These are phyloP conservation scores for Backusella mclennaniae DNA, from an alignment of 192 early-diverging fungal genomes.

Conservation along the genomic window DNA sequence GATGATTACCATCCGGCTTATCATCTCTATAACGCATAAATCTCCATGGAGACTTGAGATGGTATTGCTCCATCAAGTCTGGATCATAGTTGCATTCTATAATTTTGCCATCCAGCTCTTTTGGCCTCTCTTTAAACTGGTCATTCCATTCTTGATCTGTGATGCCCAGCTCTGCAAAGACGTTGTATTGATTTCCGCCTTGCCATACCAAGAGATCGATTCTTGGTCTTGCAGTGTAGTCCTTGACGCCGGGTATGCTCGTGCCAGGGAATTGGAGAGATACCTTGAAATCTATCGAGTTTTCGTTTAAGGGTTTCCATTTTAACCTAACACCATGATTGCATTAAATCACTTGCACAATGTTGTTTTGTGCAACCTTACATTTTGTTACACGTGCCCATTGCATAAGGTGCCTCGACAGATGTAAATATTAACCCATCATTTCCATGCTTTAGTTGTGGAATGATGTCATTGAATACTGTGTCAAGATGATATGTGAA, in stretches of 20 bases:
- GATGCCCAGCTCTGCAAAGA: constrained; percentile 55
- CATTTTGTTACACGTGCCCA: constrained; percentile 70
- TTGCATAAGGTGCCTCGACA: constrained; percentile 54
- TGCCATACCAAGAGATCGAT: constrained; percentile 55
- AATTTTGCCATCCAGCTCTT: constrained; percentile 51
- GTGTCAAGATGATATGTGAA: constrained; percentile 60
- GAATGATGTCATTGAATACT: constrained; percentile 58
- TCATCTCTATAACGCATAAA: constrained; percentile 82
- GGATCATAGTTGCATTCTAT: constrained; percentile 66
- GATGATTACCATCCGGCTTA: constrained; percentile 73
- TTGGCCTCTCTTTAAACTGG: constrained; percentile 34
- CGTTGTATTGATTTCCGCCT: constrained; percentile 35
- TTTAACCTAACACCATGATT: constrained; percentile 59
- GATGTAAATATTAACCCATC: constrained; percentile 82
- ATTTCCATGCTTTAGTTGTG: constrained; percentile 60
- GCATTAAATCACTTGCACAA: neutral
- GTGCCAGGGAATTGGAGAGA: constrained; percentile 27
- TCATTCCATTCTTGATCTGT: constrained; percentile 52
- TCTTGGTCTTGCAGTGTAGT: constrained; percentile 34
- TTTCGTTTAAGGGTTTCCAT: constrained; percentile 84
- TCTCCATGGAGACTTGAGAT: constrained; percentile 52
- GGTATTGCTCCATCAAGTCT: constrained; percentile 20
- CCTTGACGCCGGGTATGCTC: constrained; percentile 24
- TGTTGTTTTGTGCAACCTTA: constrained; percentile 30
- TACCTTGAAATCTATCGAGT: constrained; percentile 77